Evolutionary conservation across 495 filamentous ascomycete species (phyloP), one percentile per base, ranked within the genome.

Genomic region (Penicillium canariense): DNA sequence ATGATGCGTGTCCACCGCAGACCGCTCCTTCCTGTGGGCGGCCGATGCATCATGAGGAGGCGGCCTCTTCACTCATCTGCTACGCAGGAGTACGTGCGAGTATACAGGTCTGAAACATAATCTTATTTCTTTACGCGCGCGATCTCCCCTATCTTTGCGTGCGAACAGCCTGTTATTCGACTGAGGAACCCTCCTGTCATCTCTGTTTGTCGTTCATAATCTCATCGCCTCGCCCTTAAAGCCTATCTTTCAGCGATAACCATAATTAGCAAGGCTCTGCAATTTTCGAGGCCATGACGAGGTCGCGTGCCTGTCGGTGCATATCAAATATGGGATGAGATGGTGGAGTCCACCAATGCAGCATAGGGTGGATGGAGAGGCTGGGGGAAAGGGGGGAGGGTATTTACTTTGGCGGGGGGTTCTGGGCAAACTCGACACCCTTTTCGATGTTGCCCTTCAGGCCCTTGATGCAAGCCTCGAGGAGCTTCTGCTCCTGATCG

Each of bases 381-480:
- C 4, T 18, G 3, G 8, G 39, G 62, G 61, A 58, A 46, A 53
- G 61, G 63, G 63, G 27, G n/a, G 15, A 12, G 38, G 25, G 61
- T 59, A 58, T 67, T 84, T 79, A 87, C 83, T 85, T 86, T 82
- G 84, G 78, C 58, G 88, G 84, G 59, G 91, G 84, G 79, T 86
- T 91, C 82, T 91, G 82, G 68, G 81, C 83, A 68, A 97, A 98
- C 63, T 87, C 85, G 61, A 97, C 76, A 62, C 94, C 94, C 83
- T 97, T 97, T 62, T 82, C 74, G 66, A 98, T 96, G 75, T 96
- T 98, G 77, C 82, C 86, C 81, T 90, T 88, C 27, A 98, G 80
- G 49, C 84, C 94, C 57, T 77, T 74, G 61, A 87, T 78, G 68
- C 80, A 84, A 58, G 80, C 83, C 59, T 89, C 82, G 52, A 98